Evolutionary conservation across 768 basidiomycete species (phyloP), one percentile per base, ranked within the genome.

Genomic region (Suillus fuscotomentosus): DNA sequence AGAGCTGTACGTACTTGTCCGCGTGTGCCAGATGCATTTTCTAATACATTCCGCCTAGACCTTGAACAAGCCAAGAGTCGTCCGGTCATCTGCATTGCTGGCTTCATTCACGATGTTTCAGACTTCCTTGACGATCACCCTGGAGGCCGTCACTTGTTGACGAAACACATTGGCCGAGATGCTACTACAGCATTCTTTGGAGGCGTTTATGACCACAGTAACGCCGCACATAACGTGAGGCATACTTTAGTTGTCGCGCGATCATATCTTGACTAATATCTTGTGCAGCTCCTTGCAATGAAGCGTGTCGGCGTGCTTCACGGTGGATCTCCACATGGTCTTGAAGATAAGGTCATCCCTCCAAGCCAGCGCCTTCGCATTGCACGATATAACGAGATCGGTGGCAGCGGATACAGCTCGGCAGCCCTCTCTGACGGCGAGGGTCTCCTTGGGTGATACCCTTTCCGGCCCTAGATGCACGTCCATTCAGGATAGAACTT

Each of bases 111-210:
- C 72, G 95, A 97, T 64, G 89, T 94, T 51, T 82, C 88, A 0
- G 78, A 82, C 20, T 97, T 97, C 80, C 84, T 91, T 63, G 91
- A 95, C 50, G 93, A 97, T 67, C 95, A 97, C 73, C 95, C 95
- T 4, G 95, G 95, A 68, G 95, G 95, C 15, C 86, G 89, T 3
- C 92, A 95, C 72, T 79, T 94, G 34, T 79, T 98, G 64, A 85
- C 87, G 69, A 91, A 92, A 76, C 84, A 90, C 75, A 91, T 95
- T 69, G 95, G 95, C 63, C 92, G 87, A 74, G 95, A 97, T 70
- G 95, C 92, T 3, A 94, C 94, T 3, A 92, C 93, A 0, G 94
- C 95, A 7, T 97, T 97, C 83, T 95, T 97, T 71, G 95, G 95
- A 66, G 92, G 91, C 65, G 89, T 95, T 1, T 94, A 94, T 71